Evolutionary conservation across 1,284 basidiomycete genomes (phyloP).

Genomic region (Athelia sp.): DNA sequence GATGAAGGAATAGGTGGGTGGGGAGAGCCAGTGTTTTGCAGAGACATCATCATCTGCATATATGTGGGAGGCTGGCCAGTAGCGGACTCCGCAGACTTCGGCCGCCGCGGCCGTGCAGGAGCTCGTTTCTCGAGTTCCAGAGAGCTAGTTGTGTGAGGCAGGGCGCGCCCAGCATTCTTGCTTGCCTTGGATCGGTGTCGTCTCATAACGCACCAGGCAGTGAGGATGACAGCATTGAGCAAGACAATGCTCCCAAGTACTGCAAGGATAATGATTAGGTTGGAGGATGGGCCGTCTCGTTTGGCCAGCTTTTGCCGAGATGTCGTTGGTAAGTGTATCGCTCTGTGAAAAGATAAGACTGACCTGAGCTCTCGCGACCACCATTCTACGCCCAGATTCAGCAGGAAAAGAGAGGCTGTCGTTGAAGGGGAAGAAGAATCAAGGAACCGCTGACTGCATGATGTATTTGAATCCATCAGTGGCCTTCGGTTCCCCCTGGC

Average conservation of each 20-base stretch:
- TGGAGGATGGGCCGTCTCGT: too few relatives aligned
- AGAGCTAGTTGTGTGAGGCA: not conserved
- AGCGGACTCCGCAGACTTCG: not conserved
- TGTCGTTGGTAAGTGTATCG: too few relatives aligned
- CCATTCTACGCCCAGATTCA: too few relatives aligned
- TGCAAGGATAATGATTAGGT: too few relatives aligned
- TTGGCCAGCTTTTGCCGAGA: too few relatives aligned
- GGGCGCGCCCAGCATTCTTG: not conserved
- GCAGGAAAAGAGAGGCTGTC: too few relatives aligned
- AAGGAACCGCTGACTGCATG: too few relatives aligned
- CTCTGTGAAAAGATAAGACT: too few relatives aligned
- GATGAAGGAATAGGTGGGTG: not conserved
- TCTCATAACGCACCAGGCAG: not conserved
- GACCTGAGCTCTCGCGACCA: too few relatives aligned
- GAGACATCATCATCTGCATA: constrained; percentile 1
- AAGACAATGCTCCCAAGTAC: not conserved
- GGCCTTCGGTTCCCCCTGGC: too few relatives aligned
- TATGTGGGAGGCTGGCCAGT: not conserved
- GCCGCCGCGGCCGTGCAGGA: not conserved
- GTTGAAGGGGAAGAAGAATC: too few relatives aligned
- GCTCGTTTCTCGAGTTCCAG: not conserved
- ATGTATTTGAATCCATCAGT: too few relatives aligned
- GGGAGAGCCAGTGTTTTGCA: not conserved
- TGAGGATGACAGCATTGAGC: not conserved
- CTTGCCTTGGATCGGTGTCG: not conserved